These are phyloP conservation scores for Naegleria lovaniensis DNA, from an alignment of 208 protist species.

Conservation along the genomic window DNA sequence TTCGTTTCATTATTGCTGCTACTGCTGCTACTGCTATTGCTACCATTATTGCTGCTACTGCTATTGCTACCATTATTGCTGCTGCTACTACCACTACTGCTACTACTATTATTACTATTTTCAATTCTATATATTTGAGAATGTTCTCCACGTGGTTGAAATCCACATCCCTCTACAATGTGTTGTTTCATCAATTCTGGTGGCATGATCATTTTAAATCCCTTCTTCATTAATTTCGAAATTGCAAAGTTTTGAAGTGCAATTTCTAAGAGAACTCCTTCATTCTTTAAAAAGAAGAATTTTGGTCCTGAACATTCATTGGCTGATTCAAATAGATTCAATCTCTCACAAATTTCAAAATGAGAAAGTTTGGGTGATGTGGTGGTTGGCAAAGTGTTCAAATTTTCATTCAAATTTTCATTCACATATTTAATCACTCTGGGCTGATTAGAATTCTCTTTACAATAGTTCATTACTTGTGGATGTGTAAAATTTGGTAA, in stretches of 20 bases:
- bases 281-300: conserved; percentile 52
- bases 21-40: too few relatives aligned
- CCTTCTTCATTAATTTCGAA: conserved; percentile 20
- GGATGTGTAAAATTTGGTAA: background rate
- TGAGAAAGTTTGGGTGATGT: background rate
- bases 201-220: conserved; percentile 47
- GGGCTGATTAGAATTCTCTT: conserved; percentile 11
- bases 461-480: background rate
- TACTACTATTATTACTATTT: background rate
- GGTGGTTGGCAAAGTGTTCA: too few relatives aligned
- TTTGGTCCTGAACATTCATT: conserved; percentile 18
- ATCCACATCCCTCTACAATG: conserved; percentile 57
- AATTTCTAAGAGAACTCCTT: conserved; percentile 55
- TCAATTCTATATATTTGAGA: conserved; percentile 28
- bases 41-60: too few relatives aligned
- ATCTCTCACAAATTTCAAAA: conserved; percentile 8
- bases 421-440: background rate
- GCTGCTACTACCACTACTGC: too few relatives aligned
- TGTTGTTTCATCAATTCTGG: conserved; percentile 51
- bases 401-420: background rate
- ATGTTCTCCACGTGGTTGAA: conserved; percentile 48
- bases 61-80: too few relatives aligned
- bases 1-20: too few relatives aligned
- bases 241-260: conserved; percentile 56
- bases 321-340: conserved; percentile 21